A percentile compares a stretch with the other conserved stretches of the same genome.
phyloP scores from a whole-genome alignment of 1,284 basidiomycete species.

The Marasmius tenuissimus region DNA sequence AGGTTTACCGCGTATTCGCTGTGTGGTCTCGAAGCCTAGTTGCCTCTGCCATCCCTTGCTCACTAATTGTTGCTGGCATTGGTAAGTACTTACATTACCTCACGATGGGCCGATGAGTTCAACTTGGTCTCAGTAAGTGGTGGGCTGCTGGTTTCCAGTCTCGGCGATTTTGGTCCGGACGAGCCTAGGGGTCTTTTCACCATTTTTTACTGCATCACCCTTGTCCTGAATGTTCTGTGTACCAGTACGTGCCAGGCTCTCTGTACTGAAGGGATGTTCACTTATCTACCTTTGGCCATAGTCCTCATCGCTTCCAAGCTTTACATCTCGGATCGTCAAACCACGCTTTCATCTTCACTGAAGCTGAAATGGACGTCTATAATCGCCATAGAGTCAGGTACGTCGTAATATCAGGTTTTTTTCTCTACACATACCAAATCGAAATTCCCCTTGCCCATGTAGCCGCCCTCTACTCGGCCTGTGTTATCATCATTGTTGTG shows the following conservation, averaged over 20 bases:
- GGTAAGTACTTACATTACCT: neutral
- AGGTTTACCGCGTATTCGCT: conserved; percentile 10
- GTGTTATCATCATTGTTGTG: conserved; percentile 7
- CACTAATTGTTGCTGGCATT: conserved; percentile 5
- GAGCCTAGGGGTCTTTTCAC: conserved; percentile 5
- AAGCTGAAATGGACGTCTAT: conserved; percentile 4
- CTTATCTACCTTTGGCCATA: neutral
- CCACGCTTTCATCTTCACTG: conserved; percentile 1
- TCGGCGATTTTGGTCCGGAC: neutral
- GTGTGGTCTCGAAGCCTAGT: conserved; percentile 1
- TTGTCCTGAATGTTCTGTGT: conserved; percentile 8
- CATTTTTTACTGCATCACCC: conserved; percentile 10
- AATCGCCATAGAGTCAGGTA: conserved; percentile 11
- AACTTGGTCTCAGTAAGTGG: conserved; percentile 2
- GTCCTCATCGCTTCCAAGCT: conserved; percentile 9
- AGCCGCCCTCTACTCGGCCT: conserved; percentile 10
- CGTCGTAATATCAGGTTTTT: neutral
- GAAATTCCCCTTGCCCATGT: neutral
- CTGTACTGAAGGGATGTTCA: neutral
- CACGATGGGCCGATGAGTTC: neutral
- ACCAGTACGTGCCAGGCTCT: conserved; percentile 6
- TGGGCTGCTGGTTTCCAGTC: conserved; percentile 1
- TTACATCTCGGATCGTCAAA: conserved; percentile 4
- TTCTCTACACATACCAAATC: too few relatives aligned
- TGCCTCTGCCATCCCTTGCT: neutral